These are phyloP conservation scores for Casuarina glauca DNA, from an alignment of 306 rosid genomes.

Conservation along the genomic window DNA sequence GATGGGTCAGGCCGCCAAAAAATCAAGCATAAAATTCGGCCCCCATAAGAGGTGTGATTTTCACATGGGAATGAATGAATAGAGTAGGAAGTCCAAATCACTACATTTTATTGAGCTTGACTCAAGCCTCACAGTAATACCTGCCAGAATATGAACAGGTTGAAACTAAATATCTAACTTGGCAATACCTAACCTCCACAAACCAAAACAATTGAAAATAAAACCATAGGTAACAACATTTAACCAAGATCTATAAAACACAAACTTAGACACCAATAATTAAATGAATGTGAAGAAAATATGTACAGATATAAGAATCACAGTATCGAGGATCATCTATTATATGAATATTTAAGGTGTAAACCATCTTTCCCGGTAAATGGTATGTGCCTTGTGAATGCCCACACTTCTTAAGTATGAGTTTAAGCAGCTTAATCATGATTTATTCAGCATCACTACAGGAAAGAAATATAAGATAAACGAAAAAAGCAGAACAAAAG, in stretches of 20 bases:
- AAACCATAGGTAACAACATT: not conserved
- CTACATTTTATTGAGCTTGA: not conserved
- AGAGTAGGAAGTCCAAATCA: not conserved
- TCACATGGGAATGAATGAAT: not conserved
- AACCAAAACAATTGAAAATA: not conserved
- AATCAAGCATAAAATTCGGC: conserved; percentile 1
- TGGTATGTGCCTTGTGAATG: not conserved
- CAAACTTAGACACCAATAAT: not conserved
- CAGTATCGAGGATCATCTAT: not conserved
- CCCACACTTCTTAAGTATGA: not conserved
- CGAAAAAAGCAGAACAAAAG: conserved; percentile 7
- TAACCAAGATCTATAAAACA: too few species aligned
- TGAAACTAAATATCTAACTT: not conserved
- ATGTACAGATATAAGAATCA: not conserved
- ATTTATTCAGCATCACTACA: not conserved
- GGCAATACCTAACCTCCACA: not conserved
- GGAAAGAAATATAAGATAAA: conserved; percentile 12
- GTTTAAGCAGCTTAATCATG: not conserved
- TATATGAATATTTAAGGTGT: not conserved
- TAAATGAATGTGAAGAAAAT: not conserved
- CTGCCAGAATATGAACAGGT: not conserved
- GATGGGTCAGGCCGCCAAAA: conserved; percentile 23
- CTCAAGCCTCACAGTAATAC: not conserved
- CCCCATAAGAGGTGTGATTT: not conserved
- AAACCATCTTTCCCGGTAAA: not conserved